These are phyloP conservation scores for Erigeron canadensis DNA, from an alignment of 129 eudicot genomes.

Conservation along the genomic window DNA sequence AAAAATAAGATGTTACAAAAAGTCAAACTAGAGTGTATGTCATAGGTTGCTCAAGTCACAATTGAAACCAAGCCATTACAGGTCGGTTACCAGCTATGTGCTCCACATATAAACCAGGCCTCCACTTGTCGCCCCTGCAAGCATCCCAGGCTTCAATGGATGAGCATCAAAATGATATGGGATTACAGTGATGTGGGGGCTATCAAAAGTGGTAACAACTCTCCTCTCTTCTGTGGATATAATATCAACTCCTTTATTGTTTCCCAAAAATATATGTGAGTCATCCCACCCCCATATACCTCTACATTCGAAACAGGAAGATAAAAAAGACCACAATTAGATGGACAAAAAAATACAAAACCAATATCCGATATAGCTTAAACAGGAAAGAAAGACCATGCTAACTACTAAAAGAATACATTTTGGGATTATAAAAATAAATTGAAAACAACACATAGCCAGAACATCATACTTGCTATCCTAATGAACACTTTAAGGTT, in stretches of 20 bases:
- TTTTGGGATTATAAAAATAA: neutral
- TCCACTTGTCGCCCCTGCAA: conserved; percentile 75
- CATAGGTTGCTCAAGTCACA: neutral
- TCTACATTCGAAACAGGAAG: conserved; percentile 41
- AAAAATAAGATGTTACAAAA: neutral
- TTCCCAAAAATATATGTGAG: conserved; percentile 59
- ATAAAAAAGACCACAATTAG: neutral
- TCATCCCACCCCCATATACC: conserved; percentile 98
- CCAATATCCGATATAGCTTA: too few relatives aligned
- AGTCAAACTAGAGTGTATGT: neutral
- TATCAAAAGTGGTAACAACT: conserved; percentile 46
- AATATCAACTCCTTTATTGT: conserved; percentile 65
- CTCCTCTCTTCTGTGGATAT: conserved; percentile 37
- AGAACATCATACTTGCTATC: neutral
- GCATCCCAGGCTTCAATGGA: conserved; percentile 60
- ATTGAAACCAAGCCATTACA: neutral
- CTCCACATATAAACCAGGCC: conserved; percentile 84
- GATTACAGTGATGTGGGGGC: conserved; percentile 67
- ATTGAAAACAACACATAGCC: neutral
- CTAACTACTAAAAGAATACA: neutral
- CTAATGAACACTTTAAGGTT: neutral
- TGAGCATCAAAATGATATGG: conserved; percentile 76
- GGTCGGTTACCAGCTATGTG: neutral
- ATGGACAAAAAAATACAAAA: neutral
- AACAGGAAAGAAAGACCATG: too few relatives aligned